Percentiles rank a stretch among this genome's conserved stretches.
Conservation (phyloP, 2,329 filamentous ascomycete species). For the Leptographium flavum region DNA sequence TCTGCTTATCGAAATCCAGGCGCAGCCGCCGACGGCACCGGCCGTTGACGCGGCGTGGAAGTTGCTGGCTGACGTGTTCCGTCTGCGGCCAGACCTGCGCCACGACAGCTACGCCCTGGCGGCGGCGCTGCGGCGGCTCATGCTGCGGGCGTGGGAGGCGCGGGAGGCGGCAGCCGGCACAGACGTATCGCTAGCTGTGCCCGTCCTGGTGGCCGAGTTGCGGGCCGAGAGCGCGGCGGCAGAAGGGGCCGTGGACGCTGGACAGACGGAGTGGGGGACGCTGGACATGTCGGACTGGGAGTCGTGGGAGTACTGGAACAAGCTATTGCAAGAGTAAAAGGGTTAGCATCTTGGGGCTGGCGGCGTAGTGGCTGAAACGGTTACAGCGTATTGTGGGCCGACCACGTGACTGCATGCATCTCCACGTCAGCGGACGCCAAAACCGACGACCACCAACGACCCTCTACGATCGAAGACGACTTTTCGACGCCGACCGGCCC, state of each 20-base stretch:
- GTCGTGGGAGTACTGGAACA: slow-evolving; percentile 10
- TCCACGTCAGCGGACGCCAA: no score
- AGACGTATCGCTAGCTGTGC: no score
- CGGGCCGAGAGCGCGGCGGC: no score
- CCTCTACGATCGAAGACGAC: background rate
- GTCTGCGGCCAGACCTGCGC: slow-evolving; percentile 6
- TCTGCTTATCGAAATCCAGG: slow-evolving; percentile 16
- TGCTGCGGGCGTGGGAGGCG: slow-evolving; percentile 12
- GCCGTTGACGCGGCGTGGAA: slow-evolving; percentile 11
- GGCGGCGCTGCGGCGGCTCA: slow-evolving; percentile 11
- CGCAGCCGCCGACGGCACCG: slow-evolving; percentile 7
- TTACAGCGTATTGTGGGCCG: no score
- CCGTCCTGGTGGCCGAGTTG: no score
- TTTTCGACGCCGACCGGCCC: no score
- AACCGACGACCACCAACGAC: background rate
- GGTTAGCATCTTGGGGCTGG: no score
- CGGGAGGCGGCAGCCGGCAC: slow-evolving; percentile 10
- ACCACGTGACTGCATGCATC: no score
- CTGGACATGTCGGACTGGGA: slow-evolving; percentile 9
- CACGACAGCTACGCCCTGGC: slow-evolving; percentile 9
- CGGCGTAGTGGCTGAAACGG: no score
- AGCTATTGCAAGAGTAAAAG: slow-evolving; percentile 1
- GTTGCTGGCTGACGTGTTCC: slow-evolving; percentile 10
- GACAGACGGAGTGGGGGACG: no score
- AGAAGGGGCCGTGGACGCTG: no score